Percentiles rank a stretch among this genome's conserved stretches.
Conservation (phyloP, 2,329 filamentous ascomycete species). For the Incumbomyces delicatus region DNA sequence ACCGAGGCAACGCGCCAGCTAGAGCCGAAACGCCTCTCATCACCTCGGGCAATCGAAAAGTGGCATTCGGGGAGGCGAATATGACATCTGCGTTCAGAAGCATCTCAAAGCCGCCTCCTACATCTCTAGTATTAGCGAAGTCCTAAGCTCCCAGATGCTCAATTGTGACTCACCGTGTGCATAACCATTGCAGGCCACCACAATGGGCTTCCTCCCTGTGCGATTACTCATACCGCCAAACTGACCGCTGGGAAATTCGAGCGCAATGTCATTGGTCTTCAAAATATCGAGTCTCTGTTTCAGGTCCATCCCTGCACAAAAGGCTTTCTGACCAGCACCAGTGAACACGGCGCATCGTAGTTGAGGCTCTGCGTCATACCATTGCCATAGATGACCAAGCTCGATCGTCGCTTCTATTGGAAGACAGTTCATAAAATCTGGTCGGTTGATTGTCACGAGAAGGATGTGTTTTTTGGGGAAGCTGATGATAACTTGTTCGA, state of each 20-base stretch:
- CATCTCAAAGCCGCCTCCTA: conserved; percentile 70
- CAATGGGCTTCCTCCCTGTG: conserved; percentile 59
- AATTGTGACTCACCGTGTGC: conserved; percentile 36
- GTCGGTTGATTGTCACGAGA: conserved; percentile 36
- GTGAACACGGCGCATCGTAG: conserved; percentile 34
- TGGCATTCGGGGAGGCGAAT: conserved; percentile 45
- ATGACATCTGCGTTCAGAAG: conserved; percentile 63
- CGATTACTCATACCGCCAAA: conserved; percentile 43
- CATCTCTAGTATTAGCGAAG: conserved; percentile 30
- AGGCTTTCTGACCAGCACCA: conserved; percentile 34
- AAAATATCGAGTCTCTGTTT: conserved; percentile 30
- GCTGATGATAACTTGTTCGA: conserved; percentile 17
- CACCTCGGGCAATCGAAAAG: conserved; percentile 61
- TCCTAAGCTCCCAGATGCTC: too few species aligned
- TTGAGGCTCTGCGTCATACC: conserved; percentile 35
- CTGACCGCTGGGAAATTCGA: conserved; percentile 22
- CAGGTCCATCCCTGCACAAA: conserved; percentile 37
- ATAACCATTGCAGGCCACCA: conserved; percentile 65
- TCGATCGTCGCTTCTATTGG: conserved; percentile 23
- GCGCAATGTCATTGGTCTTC: conserved; percentile 1
- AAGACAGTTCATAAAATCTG: conserved; percentile 34
- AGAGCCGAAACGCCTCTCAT: conserved; percentile 59
- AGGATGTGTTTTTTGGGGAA: conserved; percentile 36
- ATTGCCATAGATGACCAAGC: conserved; percentile 31
- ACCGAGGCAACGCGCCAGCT: conserved; percentile 58